Percentiles rank a stretch among this genome's conserved stretches.
Evolutionary conservation across 108 stramenopile genomes (phyloP).

Genomic region (Tribonema minus): DNA sequence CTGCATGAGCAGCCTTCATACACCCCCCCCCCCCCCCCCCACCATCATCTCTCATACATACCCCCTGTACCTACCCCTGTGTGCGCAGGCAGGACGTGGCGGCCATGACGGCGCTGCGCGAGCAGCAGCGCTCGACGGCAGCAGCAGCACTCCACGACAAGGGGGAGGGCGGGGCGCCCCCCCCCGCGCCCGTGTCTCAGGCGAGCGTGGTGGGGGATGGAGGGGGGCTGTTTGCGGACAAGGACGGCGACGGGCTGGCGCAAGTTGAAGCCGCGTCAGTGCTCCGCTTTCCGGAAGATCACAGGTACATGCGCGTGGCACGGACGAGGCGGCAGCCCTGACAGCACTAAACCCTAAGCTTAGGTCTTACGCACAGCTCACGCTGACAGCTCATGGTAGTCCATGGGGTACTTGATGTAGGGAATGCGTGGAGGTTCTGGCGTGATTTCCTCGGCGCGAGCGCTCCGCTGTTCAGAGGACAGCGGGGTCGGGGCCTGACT

Average conservation of each 20-base stretch:
- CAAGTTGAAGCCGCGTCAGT: background rate
- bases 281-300: background rate
- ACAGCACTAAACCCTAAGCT: no score
- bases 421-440: no score
- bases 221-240: no score
- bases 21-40: background rate
- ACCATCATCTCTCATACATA: background rate
- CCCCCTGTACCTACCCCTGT: background rate
- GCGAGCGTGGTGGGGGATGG: no score
- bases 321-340: no score
- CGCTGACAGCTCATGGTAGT: no score
- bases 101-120: background rate
- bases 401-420: no score
- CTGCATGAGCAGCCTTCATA: background rate
- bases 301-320: no score
- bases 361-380: no score
- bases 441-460: no score
- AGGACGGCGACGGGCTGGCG: background rate
- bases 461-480: no score
- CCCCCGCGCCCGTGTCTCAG: background rate
- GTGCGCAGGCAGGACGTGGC: background rate
- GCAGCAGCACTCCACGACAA: background rate
- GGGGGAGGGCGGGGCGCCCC: background rate
- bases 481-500: no score
- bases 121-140: background rate